These are phyloP conservation scores for Pleurotus eryngii DNA, from an alignment of 768 basidiomycete genomes.

Conservation along the genomic window DNA sequence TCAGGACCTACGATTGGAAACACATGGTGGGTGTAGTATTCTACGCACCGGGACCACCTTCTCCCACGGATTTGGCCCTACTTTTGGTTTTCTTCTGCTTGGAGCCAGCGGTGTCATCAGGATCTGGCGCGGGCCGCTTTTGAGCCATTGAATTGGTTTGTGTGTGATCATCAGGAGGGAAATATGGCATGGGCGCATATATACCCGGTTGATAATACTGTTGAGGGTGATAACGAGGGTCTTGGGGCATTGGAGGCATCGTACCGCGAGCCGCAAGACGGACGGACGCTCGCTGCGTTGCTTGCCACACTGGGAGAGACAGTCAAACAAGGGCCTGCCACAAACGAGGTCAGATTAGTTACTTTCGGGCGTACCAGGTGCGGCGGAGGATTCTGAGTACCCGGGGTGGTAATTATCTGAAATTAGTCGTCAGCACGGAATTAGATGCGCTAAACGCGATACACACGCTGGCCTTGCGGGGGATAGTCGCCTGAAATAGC, in stretches of 20 bases:
- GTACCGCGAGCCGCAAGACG: slow-evolving; percentile 54
- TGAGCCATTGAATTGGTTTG: slow-evolving; percentile 13
- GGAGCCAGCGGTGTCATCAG: slow-evolving; percentile 35
- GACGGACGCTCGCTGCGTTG: slow-evolving; percentile 51
- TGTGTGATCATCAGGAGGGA: not conserved
- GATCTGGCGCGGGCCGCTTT: slow-evolving; percentile 32
- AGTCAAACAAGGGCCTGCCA: slow-evolving; percentile 12
- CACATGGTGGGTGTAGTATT: slow-evolving; percentile 18
- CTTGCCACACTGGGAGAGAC: slow-evolving; percentile 43
- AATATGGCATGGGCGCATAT: slow-evolving; percentile 4
- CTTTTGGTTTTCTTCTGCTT: slow-evolving; percentile 47
- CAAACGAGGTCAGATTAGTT: slow-evolving; percentile 16
- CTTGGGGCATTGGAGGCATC: slow-evolving; percentile 13
- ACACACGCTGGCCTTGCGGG: slow-evolving; percentile 30
- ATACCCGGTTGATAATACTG: slow-evolving; percentile 16
- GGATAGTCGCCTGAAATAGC: slow-evolving; percentile 42
- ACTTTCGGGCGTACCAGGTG: slow-evolving; percentile 25
- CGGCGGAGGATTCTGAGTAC: slow-evolving; percentile 28
- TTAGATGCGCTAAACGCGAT: slow-evolving; percentile 5
- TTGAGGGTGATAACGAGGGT: slow-evolving; percentile 25
- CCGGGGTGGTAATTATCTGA: slow-evolving; percentile 28
- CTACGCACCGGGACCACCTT: slow-evolving; percentile 18
- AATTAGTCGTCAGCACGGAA: not conserved
- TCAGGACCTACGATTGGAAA: not conserved
- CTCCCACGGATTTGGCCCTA: slow-evolving; percentile 29